These are phyloP conservation scores for Penicillium sp. DNA, from an alignment of 2,329 filamentous ascomycete genomes.

Conservation along the genomic window DNA sequence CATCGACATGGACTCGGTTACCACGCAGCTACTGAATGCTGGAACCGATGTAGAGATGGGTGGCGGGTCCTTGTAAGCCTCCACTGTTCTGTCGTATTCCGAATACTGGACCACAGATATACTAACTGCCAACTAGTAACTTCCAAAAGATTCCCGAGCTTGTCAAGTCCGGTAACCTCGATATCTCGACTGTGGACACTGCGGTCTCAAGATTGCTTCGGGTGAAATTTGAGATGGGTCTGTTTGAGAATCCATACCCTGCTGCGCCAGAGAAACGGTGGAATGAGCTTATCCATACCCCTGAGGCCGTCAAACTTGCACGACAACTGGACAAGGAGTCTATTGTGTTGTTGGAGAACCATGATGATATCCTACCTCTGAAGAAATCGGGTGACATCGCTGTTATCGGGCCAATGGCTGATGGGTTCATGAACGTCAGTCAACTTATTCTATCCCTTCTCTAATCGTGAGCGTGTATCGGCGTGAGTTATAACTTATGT, in stretches of 20 bases:
- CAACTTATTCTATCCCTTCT: too few species aligned
- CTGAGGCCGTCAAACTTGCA: conserved; percentile 56
- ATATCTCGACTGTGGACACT: conserved; percentile 57
- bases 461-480: background rate
- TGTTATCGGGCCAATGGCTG: conserved; percentile 71
- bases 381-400: conserved; percentile 65
- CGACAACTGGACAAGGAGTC: conserved; percentile 62
- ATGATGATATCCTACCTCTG: conserved; percentile 52
- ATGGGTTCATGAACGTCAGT: conserved; percentile 65
- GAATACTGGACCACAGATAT: background rate
- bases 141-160: conserved; percentile 64
- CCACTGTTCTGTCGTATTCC: background rate
- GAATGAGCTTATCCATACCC: conserved; percentile 59
- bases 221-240: conserved; percentile 65
- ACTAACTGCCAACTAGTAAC: conserved; percentile 43
- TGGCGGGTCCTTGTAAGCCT: conserved; percentile 60
- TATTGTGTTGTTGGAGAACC: conserved; percentile 60
- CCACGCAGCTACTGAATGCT: conserved; percentile 59
- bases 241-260: conserved; percentile 67
- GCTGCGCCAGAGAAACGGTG: conserved; percentile 56
- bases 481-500: conserved; percentile 25
- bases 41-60: conserved; percentile 74
- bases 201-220: conserved; percentile 64
- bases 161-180: conserved; percentile 58
- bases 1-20: conserved; percentile 63